A percentile compares a stretch with the other conserved stretches of the same genome.
phyloP scores from a whole-genome alignment of 2,329 filamentous ascomycete genomes.

The Aspergillus piperis region DNA sequence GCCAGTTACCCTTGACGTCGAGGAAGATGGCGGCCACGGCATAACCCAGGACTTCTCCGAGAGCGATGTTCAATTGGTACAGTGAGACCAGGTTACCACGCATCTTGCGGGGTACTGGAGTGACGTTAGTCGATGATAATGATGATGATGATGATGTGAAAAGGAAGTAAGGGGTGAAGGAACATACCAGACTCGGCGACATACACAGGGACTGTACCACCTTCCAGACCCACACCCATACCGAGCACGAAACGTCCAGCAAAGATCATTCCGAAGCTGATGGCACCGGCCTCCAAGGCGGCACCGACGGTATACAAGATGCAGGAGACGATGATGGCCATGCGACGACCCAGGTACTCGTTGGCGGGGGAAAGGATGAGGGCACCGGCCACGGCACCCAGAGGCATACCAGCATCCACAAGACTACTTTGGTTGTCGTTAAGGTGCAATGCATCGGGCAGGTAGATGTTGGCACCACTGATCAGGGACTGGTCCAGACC shows the following conservation, averaged over 20 bases:
- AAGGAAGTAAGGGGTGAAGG: neutral
- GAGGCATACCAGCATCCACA: slow-evolving; percentile 70
- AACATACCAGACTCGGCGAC: slow-evolving; percentile 61
- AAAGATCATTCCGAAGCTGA: slow-evolving; percentile 72
- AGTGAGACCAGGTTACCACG: slow-evolving; percentile 72
- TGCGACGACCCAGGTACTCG: slow-evolving; percentile 66
- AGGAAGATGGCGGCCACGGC: slow-evolving; percentile 73
- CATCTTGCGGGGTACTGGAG: slow-evolving; percentile 60
- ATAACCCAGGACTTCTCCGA: slow-evolving; percentile 73
- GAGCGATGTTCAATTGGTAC: slow-evolving; percentile 75
- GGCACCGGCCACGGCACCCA: slow-evolving; percentile 71
- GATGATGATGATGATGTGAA: neutral
- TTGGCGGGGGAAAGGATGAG: slow-evolving; percentile 67
- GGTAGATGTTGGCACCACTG: slow-evolving; percentile 64
- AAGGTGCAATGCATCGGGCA: slow-evolving; percentile 62
- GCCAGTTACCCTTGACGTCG: slow-evolving; percentile 69
- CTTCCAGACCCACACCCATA: slow-evolving; percentile 70
- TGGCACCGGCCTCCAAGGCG: slow-evolving; percentile 66
- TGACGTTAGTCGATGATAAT: neutral
- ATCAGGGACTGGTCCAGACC: slow-evolving; percentile 74
- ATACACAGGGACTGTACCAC: slow-evolving; percentile 73
- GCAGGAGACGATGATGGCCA: slow-evolving; percentile 69
- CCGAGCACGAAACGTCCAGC: slow-evolving; percentile 68
- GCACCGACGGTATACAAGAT: slow-evolving; percentile 71
- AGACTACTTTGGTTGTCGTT: slow-evolving; percentile 61